Conservation (phyloP, 768 basidiomycete genomes). For the Hemileccinum rubropunctum region DNA sequence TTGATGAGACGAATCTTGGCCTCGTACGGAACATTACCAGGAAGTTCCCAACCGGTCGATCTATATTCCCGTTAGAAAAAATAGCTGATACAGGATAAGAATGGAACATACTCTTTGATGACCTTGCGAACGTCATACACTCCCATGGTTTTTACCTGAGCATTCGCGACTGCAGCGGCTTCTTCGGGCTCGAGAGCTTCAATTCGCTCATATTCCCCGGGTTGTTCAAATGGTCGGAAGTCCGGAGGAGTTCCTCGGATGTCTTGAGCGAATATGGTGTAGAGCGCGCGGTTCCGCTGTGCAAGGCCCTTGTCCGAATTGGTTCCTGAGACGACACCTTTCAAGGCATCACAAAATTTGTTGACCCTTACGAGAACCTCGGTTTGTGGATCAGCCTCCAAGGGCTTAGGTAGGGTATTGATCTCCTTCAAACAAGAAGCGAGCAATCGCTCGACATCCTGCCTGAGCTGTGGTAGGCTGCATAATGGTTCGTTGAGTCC, state of each 20-base stretch:
- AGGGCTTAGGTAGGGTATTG: conserved; percentile 37
- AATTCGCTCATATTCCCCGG: conserved; percentile 8
- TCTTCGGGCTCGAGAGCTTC: conserved; percentile 12
- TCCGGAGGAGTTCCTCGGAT: conserved; percentile 41
- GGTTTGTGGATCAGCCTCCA: conserved; percentile 39
- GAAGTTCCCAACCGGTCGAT: conserved; percentile 42
- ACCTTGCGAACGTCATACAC: conserved; percentile 33
- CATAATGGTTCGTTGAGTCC: conserved; percentile 1
- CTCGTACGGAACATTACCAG: conserved; percentile 38
- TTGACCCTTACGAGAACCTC: conserved; percentile 46
- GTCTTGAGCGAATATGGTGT: conserved; percentile 31
- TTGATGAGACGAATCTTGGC: conserved; percentile 39
- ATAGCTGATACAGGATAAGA: background rate
- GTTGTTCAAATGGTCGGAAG: conserved; percentile 34
- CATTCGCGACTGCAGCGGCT: background rate
- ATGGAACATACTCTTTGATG: conserved; percentile 33
- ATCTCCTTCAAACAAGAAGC: conserved; percentile 33
- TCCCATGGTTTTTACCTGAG: conserved; percentile 20
- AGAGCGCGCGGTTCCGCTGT: conserved; percentile 34
- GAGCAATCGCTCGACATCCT: conserved; percentile 41
- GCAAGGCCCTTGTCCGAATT: conserved; percentile 35
- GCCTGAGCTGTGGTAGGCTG: conserved; percentile 48
- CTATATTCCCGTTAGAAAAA: conserved; percentile 21
- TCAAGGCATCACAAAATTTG: conserved; percentile 42
- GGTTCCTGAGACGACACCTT: conserved; percentile 31